Evolutionary conservation across 106 monocot species (phyloP).

Genomic region (Platanthera guangdongensis): DNA sequence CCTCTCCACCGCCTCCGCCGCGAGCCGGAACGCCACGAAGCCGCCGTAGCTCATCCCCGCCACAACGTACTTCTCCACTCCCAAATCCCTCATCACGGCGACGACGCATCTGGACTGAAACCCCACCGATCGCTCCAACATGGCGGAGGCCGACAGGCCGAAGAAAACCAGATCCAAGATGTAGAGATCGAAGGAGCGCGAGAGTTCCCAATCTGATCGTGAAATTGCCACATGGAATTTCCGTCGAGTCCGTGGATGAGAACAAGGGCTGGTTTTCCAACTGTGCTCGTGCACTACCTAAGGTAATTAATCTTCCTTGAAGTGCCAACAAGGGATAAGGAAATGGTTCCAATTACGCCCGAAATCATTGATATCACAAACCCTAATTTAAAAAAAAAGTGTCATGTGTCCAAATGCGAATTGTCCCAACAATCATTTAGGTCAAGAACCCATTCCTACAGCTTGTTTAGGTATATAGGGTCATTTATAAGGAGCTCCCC

Average conservation of each 20-base stretch:
- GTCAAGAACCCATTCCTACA: too few species aligned
- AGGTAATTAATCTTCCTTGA: too few species aligned
- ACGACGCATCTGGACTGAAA: conserved; percentile 41
- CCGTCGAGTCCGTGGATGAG: conserved; percentile 63
- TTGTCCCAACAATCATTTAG: too few species aligned
- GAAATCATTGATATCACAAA: too few species aligned
- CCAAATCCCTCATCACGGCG: conserved; percentile 30
- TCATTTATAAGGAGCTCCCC: too few species aligned
- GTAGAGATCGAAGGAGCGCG: conserved; percentile 45
- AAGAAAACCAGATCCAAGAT: conserved; percentile 59
- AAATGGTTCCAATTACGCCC: too few species aligned
- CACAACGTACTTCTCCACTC: conserved; percentile 30
- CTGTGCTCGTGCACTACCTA: too few species aligned
- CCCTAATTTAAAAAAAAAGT: too few species aligned
- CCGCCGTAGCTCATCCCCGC: conserved; percentile 58
- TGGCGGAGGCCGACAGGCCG: conserved; percentile 22
- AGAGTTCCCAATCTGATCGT: conserved; percentile 24
- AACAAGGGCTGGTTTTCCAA: conserved; percentile 23
- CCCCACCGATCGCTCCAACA: conserved; percentile 22
- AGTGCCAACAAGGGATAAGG: too few species aligned
- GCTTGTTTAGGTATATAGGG: too few species aligned
- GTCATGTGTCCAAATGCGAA: too few species aligned
- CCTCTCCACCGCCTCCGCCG: conserved; percentile 26
- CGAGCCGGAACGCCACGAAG: conserved; percentile 61
- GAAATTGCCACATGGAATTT: conserved; percentile 53